These are phyloP conservation scores for Penicillium steckii DNA, from an alignment of 495 filamentous ascomycete genomes.

Conservation along the genomic window DNA sequence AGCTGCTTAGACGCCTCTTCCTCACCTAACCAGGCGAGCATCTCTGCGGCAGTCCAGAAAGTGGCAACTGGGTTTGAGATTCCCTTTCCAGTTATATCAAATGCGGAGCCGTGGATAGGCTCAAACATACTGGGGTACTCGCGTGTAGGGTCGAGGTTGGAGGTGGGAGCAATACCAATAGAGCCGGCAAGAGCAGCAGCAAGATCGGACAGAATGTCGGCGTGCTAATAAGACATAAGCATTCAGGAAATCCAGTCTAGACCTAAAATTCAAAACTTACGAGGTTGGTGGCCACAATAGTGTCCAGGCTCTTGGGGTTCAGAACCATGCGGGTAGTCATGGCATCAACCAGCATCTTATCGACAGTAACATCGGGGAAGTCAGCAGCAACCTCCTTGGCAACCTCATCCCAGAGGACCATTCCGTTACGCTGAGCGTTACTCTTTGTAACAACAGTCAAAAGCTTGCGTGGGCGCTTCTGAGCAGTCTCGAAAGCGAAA, in stretches of 20 bases:
- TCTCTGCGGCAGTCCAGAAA: conserved; percentile 68
- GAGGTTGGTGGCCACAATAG: conserved; percentile 57
- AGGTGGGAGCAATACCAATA: conserved; percentile 59
- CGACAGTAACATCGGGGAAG: conserved; percentile 52
- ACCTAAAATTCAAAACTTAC: conserved; percentile 15
- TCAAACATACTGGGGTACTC: conserved; percentile 64
- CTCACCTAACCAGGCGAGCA: conserved; percentile 65
- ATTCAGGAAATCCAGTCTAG: neutral
- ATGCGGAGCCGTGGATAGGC: conserved; percentile 67
- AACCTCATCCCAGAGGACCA: conserved; percentile 59
- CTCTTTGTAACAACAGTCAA: conserved; percentile 60
- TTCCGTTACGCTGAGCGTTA: conserved; percentile 57
- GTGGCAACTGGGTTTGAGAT: conserved; percentile 71
- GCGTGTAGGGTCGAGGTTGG: conserved; percentile 63
- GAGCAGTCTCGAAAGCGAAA: conserved; percentile 54
- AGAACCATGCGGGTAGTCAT: conserved; percentile 59
- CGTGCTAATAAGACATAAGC: conserved; percentile 35
- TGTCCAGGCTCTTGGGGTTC: conserved; percentile 53
- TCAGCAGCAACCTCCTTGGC: conserved; percentile 44
- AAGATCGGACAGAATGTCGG: conserved; percentile 57
- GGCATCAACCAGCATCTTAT: conserved; percentile 61
- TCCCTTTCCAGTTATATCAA: conserved; percentile 70
- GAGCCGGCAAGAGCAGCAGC: conserved; percentile 56
- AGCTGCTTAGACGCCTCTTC: conserved; percentile 53
- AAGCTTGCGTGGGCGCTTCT: conserved; percentile 44